These are phyloP conservation scores for Kalanchoe fedtschenkoi DNA, from an alignment of 164 flowering plant genomes.

Conservation along the genomic window DNA sequence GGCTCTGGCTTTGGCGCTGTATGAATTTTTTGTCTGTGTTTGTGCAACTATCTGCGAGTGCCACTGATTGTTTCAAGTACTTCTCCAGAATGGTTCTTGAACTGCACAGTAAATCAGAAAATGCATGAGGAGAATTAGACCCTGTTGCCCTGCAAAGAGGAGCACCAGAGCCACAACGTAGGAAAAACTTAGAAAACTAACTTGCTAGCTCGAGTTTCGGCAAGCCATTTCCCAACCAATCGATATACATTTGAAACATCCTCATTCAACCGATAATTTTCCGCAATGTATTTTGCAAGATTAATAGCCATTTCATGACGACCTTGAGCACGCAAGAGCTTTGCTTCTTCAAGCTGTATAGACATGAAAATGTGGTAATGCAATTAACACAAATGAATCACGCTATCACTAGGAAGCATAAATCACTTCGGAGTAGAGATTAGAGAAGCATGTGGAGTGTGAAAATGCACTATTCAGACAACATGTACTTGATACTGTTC, in stretches of 20 bases:
- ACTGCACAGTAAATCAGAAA: conserved; percentile 39
- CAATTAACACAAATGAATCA: too few relatives aligned
- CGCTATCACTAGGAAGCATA: too few relatives aligned
- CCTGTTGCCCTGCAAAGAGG: not conserved
- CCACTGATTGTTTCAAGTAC: conserved; percentile 81
- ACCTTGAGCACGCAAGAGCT: conserved; percentile 87
- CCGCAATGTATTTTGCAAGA: conserved; percentile 67
- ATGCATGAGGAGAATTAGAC: not conserved
- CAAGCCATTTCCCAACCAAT: conserved; percentile 95
- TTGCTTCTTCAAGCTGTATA: conserved; percentile 90
- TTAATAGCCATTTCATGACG: conserved; percentile 89
- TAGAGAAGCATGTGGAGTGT: too few relatives aligned
- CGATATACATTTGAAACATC: conserved; percentile 75
- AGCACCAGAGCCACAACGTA: not conserved
- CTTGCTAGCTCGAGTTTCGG: conserved; percentile 97
- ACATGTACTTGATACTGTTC: too few relatives aligned
- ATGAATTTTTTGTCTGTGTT: conserved; percentile 29
- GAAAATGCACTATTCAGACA: too few relatives aligned
- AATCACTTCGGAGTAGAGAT: too few relatives aligned
- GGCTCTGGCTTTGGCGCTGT: conserved; percentile 60
- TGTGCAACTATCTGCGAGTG: conserved; percentile 37
- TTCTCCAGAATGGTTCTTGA: conserved; percentile 86
- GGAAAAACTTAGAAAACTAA: conserved; percentile 15
- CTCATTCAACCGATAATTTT: conserved; percentile 38
- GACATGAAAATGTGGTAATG: not conserved